These are phyloP conservation scores for Exserohilum turcica DNA, from an alignment of 2,329 filamentous ascomycete genomes.

Conservation along the genomic window DNA sequence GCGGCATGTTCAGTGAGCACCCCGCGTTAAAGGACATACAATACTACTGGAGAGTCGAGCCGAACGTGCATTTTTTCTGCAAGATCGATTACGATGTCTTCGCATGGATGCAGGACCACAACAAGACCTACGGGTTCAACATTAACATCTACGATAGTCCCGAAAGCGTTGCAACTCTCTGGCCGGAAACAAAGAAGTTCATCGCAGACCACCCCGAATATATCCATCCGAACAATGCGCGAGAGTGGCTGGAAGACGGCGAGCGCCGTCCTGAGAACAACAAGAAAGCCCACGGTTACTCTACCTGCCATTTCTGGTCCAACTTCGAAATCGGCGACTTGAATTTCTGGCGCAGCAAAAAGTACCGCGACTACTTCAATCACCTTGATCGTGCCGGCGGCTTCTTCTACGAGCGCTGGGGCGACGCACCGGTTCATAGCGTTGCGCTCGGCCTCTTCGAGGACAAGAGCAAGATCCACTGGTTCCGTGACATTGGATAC, in stretches of 20 bases:
- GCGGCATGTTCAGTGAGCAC: conserved; percentile 96
- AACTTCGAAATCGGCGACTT: conserved; percentile 98
- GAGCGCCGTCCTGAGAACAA: conserved; percentile 78
- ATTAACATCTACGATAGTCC: conserved; percentile 96
- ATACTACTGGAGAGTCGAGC: conserved; percentile 99
- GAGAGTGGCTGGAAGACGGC: conserved; percentile 84
- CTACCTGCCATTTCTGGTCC: conserved; percentile 98
- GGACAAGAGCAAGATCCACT: conserved; percentile 88
- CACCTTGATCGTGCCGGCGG: conserved; percentile 92
- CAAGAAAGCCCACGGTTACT: conserved; percentile 84
- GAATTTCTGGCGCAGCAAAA: conserved; percentile 86
- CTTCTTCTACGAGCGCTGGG: conserved; percentile 99
- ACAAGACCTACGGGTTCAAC: conserved; percentile 99
- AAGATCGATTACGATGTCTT: conserved; percentile 98
- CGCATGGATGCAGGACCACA: conserved; percentile 95
- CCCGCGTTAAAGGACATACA: conserved; percentile 79
- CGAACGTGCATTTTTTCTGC: conserved; percentile 99
- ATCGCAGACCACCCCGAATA: conserved; percentile 82
- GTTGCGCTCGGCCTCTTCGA: conserved; percentile 92
- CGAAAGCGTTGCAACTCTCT: conserved; percentile 81
- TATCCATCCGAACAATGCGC: conserved; percentile 80
- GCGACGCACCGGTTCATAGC: conserved; percentile 94
- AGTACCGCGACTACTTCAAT: conserved; percentile 95
- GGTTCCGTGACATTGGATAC: conserved; percentile 99
- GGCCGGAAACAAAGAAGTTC: conserved; percentile 96